Conservation (phyloP, 176 grass and related monocot genomes). For the Stipa capillata region DNA sequence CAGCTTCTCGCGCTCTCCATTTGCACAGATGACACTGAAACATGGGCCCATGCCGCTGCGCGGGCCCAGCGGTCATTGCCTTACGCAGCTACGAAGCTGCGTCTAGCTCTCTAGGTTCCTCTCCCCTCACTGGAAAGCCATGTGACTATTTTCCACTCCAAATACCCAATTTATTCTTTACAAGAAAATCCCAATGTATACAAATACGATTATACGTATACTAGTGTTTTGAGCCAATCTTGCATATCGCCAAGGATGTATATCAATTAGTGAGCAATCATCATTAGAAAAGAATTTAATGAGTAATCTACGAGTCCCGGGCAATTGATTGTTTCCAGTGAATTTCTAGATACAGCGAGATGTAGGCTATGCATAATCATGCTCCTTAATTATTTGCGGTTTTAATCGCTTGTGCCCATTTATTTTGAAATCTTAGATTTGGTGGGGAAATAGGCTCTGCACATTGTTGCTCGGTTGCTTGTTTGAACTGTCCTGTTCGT, state of each 20-base stretch:
- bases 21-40: neutral
- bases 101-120: neutral
- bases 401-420: neutral
- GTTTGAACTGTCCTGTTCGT: neutral
- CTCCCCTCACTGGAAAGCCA: neutral
- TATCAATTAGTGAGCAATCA: neutral
- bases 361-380: neutral
- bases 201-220: neutral
- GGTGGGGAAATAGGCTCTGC: neutral
- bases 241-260: neutral
- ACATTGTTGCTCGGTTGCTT: slow-evolving; percentile 21
- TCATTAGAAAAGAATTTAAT: no score
- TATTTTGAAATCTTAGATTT: neutral
- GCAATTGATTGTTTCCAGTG: no score
- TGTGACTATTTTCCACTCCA: neutral
- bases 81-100: neutral
- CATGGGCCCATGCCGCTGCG: neutral
- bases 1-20: neutral
- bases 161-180: neutral
- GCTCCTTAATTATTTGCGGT: neutral
- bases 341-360: neutral
- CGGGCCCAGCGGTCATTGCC: neutral
- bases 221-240: neutral
- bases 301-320: no score
- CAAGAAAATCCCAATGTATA: neutral